Evolutionary conservation across 805 yeast species (phyloP), one percentile per base, ranked within the genome.

Genomic region (Metschnikowia continentalis): DNA sequence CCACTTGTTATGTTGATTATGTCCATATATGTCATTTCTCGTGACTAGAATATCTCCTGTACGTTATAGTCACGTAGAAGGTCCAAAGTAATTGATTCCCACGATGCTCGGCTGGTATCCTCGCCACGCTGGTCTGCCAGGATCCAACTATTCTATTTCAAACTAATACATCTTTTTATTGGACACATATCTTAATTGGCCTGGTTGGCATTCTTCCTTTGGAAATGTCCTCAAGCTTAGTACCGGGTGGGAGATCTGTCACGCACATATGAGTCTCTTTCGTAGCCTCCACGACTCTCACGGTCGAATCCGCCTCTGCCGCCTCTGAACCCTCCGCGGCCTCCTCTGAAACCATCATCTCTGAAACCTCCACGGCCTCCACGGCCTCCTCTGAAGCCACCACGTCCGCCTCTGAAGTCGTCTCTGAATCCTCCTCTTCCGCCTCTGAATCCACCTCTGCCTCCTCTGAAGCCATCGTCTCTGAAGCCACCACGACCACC

Each of bases 241-340:
- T 82, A 84, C 74, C 89, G 83, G 57, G 86, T 78, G 71, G 90
- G 90, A 54, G 90, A 84, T 80, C 90, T 84, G 66, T 74, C 78
- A 62, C 78, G 69, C 49, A 59, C 65, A 64, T 70, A 73, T 23
- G 75, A 68, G 59, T 71, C 76, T 64, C 76, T 68, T 59, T 78
- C 80, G 66, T 76, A 75, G 46, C 55, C 50, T 35, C 62, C 64
- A 46, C 65, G 73, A 58, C 77, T 83, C 60, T 78, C 58, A 52
- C 82, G 74, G 63, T 81, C 75, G 71, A 71, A 71, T 35, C 77
- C 71, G 46, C 73, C 77, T 55, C 74, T 63, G 57, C 63, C 68
- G 43, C 72, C 73, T 57, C 71, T 59, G 54, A 58, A 69, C 40
- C 71, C 75, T 35, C 75, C 76, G 42, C 76, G 71, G 63, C 71